Conservation (phyloP, 1,284 basidiomycete genomes). For the Ustilago trichophora region DNA sequence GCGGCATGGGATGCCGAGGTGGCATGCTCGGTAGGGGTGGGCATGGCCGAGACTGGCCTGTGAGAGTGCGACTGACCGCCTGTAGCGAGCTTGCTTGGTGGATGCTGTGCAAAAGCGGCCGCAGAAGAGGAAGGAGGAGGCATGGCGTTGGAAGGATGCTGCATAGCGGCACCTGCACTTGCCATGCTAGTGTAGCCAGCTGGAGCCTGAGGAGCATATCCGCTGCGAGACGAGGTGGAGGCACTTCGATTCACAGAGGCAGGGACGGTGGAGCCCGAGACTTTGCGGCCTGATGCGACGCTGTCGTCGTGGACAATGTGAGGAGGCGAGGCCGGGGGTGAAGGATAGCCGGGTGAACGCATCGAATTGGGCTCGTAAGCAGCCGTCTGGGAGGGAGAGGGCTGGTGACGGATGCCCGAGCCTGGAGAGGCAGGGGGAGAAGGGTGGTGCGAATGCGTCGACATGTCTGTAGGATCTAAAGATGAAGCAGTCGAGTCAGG, state of each 20-base stretch:
- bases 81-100: slow-evolving; percentile 53
- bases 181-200: slow-evolving; percentile 38
- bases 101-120: slow-evolving; percentile 25
- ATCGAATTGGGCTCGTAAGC: slow-evolving; percentile 19
- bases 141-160: slow-evolving; percentile 11
- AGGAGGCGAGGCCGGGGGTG: slow-evolving; percentile 41
- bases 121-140: slow-evolving; percentile 11
- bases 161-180: slow-evolving; percentile 34
- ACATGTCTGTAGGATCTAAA: slow-evolving; percentile 22
- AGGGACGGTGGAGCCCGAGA: slow-evolving; percentile 14
- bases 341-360: slow-evolving; percentile 37
- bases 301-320: slow-evolving; percentile 9
- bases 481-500: no score
- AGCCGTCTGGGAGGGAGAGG: neutral
- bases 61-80: slow-evolving; percentile 58
- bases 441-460: slow-evolving; percentile 25
- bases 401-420: slow-evolving; percentile 16
- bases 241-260: slow-evolving; percentile 16
- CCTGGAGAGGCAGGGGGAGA: slow-evolving; percentile 40
- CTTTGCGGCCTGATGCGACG: slow-evolving; percentile 6
- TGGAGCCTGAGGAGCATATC: slow-evolving; percentile 11
- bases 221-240: slow-evolving; percentile 20
- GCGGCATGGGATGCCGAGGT: slow-evolving; percentile 11
- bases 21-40: slow-evolving; percentile 45
- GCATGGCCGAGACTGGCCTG: slow-evolving; percentile 61